These are phyloP conservation scores for Sungouiella thailandica DNA, from an alignment of 805 yeast genomes.

Conservation along the genomic window DNA sequence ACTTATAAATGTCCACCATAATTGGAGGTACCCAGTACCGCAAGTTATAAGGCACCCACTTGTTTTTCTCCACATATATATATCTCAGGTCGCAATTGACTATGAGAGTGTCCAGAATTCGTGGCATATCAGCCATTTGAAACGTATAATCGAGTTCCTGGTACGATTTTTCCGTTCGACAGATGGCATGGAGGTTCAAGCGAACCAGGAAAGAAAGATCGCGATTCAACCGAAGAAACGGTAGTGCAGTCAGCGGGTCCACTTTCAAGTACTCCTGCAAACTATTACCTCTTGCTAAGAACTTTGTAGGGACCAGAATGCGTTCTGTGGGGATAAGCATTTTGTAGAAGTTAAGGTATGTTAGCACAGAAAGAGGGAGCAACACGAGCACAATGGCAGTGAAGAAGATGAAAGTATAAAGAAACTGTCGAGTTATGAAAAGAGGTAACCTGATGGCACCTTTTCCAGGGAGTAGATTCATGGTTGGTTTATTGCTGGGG, in stretches of 20 bases:
- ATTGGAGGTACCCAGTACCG: conserved; percentile 35
- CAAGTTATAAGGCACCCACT: conserved; percentile 31
- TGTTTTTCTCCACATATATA: conserved; percentile 26
- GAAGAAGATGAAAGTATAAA: conserved; percentile 9
- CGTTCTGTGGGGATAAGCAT: conserved; percentile 27
- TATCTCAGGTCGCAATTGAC: conserved; percentile 28
- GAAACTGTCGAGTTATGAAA: conserved; percentile 13
- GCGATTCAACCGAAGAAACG: conserved; percentile 8
- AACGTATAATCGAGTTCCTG: conserved; percentile 11
- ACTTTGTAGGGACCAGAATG: conserved; percentile 9
- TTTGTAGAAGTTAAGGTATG: conserved; percentile 32
- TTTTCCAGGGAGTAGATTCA: not conserved
- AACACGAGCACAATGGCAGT: conserved; percentile 24
- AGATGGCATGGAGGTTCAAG: conserved; percentile 20
- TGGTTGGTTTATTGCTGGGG: too few relatives aligned
- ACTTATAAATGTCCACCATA: conserved; percentile 16
- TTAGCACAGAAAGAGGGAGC: conserved; percentile 30
- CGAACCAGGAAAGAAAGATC: conserved; percentile 10
- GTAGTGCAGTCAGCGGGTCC: conserved; percentile 2
- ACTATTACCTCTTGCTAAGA: too few relatives aligned
- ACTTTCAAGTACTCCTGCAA: not conserved
- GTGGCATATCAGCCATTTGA: not conserved
- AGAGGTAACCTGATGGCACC: conserved; percentile 3
- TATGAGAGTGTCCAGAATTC: conserved; percentile 9
- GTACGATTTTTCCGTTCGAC: conserved; percentile 18